These are phyloP conservation scores for Allomyces macrogynus DNA, from an alignment of 192 early-diverging fungal genomes.

Conservation along the genomic window DNA sequence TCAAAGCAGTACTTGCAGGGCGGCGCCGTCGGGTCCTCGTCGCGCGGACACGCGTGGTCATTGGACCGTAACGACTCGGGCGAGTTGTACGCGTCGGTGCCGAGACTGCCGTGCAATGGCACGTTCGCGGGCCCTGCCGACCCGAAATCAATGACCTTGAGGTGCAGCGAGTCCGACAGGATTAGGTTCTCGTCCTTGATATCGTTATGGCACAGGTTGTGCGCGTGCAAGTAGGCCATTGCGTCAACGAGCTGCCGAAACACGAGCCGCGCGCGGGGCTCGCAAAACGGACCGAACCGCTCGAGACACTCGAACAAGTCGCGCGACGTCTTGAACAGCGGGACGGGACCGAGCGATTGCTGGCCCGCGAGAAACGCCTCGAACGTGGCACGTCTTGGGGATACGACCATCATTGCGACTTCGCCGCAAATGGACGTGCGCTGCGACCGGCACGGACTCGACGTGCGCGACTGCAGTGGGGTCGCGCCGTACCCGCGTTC, in stretches of 20 bases:
- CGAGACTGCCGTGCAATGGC: not conserved
- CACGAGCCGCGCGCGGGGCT: not conserved
- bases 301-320: constrained; percentile 3
- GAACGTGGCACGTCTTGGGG: too few species aligned
- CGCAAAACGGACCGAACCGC: constrained; percentile 3
- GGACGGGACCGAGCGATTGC: not conserved
- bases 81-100: not conserved
- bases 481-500: not conserved
- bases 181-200: not conserved
- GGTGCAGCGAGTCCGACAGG: not conserved
- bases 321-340: not conserved
- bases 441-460: too few species aligned
- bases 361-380: too few species aligned
- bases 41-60: not conserved
- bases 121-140: not conserved
- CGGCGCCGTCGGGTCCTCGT: not conserved
- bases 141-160: not conserved
- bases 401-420: too few species aligned
- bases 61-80: not conserved
- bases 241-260: constrained; percentile 1
- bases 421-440: too few species aligned
- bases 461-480: too few species aligned
- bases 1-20: not conserved
- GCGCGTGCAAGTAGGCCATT: not conserved
- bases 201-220: not conserved